These are phyloP conservation scores for Lactuca sativa DNA, from an alignment of 129 eudicot genomes.

Conservation along the genomic window DNA sequence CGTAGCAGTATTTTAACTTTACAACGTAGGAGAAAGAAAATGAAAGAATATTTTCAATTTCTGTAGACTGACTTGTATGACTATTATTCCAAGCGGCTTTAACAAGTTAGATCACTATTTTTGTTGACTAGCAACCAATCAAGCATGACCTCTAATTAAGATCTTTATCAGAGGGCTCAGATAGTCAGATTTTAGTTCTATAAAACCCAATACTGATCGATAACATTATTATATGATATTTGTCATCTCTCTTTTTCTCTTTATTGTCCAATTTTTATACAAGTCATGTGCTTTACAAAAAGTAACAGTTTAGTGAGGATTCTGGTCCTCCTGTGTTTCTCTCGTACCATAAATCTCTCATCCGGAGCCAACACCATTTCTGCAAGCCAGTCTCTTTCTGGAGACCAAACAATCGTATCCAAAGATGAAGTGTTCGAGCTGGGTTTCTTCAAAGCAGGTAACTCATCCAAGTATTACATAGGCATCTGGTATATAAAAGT, in stretches of 20 bases:
- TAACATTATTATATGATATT: not conserved
- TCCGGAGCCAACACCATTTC: slow-evolving; percentile 40
- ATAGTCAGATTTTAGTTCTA: slow-evolving; percentile 3
- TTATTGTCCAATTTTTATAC: slow-evolving; percentile 1
- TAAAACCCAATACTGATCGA: slow-evolving; percentile 15
- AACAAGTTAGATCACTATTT: slow-evolving; percentile 12
- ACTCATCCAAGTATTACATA: too few relatives aligned
- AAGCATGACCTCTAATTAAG: too few relatives aligned
- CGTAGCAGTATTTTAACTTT: too few relatives aligned
- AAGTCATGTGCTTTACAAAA: not conserved
- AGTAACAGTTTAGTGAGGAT: not conserved
- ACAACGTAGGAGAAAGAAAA: too few relatives aligned
- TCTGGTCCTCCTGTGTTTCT: slow-evolving; percentile 19
- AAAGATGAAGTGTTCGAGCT: too few relatives aligned
- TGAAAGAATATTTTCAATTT: not conserved
- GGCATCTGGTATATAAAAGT: too few relatives aligned
- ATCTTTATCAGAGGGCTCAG: not conserved
- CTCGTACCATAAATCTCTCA: slow-evolving; percentile 16
- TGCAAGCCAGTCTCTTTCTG: slow-evolving; percentile 52
- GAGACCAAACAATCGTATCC: slow-evolving; percentile 37
- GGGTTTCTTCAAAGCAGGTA: too few relatives aligned
- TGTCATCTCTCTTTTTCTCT: slow-evolving; percentile 6
- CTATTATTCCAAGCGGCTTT: slow-evolving; percentile 12
- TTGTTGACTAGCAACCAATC: too few relatives aligned
- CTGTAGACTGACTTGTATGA: slow-evolving; percentile 5